Evolutionary conservation across 805 yeast species (phyloP).

Genomic region (Yarrowia sp.): DNA sequence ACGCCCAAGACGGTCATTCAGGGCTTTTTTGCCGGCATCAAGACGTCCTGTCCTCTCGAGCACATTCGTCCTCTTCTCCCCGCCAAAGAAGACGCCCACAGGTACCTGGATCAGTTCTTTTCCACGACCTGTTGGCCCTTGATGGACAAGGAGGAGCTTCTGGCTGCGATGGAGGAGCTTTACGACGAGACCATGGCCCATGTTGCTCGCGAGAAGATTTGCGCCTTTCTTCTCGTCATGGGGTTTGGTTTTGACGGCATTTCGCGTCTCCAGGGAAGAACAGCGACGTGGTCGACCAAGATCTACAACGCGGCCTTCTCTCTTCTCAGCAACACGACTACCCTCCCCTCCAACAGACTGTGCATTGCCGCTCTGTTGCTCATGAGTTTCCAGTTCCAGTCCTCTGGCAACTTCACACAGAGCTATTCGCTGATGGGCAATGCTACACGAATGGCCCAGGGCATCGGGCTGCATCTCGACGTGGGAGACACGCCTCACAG

Average conservation of each 20-base stretch:
- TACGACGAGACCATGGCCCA: conserved; percentile 8
- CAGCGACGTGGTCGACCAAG: conserved; percentile 16
- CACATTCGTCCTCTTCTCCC: conserved; percentile 6
- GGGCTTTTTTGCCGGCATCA: conserved; percentile 4
- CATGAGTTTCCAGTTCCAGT: conserved; percentile 18
- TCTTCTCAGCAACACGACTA: neutral
- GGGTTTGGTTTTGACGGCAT: conserved; percentile 3
- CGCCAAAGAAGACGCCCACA: neutral
- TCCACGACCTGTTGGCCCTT: conserved; percentile 14
- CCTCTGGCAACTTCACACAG: conserved; percentile 8
- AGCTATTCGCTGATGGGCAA: conserved; percentile 1
- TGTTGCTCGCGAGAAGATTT: conserved; percentile 3
- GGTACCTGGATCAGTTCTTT: conserved; percentile 7
- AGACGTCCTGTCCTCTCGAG: conserved; percentile 1
- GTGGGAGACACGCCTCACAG: conserved; percentile 5
- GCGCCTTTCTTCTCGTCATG: conserved; percentile 15
- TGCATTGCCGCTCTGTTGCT: conserved; percentile 11
- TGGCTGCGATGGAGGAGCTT: neutral
- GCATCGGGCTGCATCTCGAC: conserved; percentile 1
- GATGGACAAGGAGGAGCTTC: conserved; percentile 11
- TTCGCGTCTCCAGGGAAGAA: conserved; percentile 1
- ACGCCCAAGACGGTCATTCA: conserved; percentile 1
- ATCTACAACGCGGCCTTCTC: conserved; percentile 16
- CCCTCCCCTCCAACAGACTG: neutral
- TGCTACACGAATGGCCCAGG: conserved; percentile 20